Evolutionary conservation across 768 basidiomycete species (phyloP).

Genomic region (Lactarius tabidus): DNA sequence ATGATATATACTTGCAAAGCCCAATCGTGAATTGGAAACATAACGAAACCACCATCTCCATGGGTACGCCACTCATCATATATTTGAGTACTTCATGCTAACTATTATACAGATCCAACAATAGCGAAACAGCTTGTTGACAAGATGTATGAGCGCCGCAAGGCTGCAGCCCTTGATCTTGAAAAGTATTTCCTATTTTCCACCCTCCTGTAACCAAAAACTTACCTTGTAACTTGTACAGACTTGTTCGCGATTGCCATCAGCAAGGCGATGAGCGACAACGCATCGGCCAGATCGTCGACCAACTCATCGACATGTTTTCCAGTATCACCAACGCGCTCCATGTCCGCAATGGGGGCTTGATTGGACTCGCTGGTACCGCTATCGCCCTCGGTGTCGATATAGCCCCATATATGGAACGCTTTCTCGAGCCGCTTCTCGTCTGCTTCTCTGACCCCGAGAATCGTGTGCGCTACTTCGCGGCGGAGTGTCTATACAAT

Average conservation of each 20-base stretch:
- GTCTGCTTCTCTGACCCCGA: constrained; percentile 92
- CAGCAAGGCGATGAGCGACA: constrained; percentile 74
- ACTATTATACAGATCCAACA: constrained; percentile 56
- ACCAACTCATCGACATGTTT: constrained; percentile 95
- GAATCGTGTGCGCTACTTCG: constrained; percentile 94
- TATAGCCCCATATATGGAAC: constrained; percentile 90
- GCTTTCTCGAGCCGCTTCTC: constrained; percentile 84
- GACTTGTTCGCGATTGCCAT: constrained; percentile 84
- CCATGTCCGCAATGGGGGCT: constrained; percentile 89
- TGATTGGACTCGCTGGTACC: constrained; percentile 93
- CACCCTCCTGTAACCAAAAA: constrained; percentile 1
- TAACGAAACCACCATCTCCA: not conserved
- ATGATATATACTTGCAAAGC: not conserved
- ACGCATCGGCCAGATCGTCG: constrained; percentile 82
- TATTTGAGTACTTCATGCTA: not conserved
- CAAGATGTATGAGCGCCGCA: constrained; percentile 96
- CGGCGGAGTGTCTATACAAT: constrained; percentile 97
- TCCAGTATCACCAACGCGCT: constrained; percentile 75
- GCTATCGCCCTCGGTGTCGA: constrained; percentile 96
- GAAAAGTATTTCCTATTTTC: constrained; percentile 62
- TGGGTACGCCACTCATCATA: not conserved
- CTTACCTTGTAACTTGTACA: constrained; percentile 31
- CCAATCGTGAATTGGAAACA: not conserved
- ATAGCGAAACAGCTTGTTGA: constrained; percentile 80
- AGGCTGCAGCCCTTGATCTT: constrained; percentile 90